Percentiles rank a stretch among this genome's conserved stretches.
phyloP scores from a whole-genome alignment of 805 yeast species.

The Starmerella apicola region DNA sequence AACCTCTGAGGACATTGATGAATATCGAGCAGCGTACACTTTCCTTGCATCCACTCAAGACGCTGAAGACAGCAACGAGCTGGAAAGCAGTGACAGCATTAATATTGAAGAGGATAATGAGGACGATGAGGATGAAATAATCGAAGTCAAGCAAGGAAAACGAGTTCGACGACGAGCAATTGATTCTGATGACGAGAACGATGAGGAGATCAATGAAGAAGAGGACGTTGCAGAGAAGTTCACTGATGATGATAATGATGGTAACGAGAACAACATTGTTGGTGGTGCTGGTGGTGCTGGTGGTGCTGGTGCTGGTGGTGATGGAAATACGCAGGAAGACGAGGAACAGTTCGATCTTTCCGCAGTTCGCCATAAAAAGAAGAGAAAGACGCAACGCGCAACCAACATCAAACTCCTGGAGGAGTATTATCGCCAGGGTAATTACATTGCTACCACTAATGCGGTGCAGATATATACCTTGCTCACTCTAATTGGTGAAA shows the following conservation, averaged over 20 bases:
- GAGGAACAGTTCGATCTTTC: conserved; percentile 10
- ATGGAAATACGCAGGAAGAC: conserved; percentile 17
- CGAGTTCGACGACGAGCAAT: conserved; percentile 12
- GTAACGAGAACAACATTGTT: conserved; percentile 15
- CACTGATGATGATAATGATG: conserved; percentile 3
- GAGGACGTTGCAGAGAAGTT: conserved; percentile 14
- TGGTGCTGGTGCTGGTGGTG: conserved; percentile 9
- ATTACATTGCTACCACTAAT: conserved; percentile 59
- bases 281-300: conserved; percentile 4
- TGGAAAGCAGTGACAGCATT: conserved; percentile 25
- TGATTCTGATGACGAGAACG: not conserved
- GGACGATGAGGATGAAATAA: conserved; percentile 16
- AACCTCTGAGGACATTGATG: conserved; percentile 42
- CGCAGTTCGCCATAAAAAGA: conserved; percentile 3
- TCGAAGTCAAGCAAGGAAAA: not conserved
- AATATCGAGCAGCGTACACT: conserved; percentile 52
- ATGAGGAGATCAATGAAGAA: not conserved
- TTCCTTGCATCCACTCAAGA: conserved; percentile 28
- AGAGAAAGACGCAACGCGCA: conserved; percentile 13
- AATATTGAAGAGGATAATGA: conserved; percentile 16
- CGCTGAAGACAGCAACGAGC: conserved; percentile 21
- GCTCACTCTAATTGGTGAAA: conserved; percentile 70
- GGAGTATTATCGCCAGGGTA: conserved; percentile 72
- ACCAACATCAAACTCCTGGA: conserved; percentile 43
- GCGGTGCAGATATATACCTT: conserved; percentile 73